A percentile compares a stretch with the other conserved stretches of the same genome.
phyloP scores from a whole-genome alignment of 192 early-diverging fungal genomes.

The Pilobolus umbonatus region DNA sequence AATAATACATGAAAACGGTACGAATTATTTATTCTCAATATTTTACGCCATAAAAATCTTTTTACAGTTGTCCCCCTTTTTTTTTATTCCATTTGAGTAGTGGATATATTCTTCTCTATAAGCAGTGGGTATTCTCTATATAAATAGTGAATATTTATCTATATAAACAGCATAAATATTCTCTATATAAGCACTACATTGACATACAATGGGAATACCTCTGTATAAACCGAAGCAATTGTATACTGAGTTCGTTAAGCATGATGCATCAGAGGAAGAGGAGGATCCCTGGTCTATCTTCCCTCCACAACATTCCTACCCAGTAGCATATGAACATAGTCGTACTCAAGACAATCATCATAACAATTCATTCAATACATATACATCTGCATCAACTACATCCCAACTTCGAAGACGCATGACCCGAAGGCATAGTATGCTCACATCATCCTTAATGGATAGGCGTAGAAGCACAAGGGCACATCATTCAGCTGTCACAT shows the following conservation, averaged over 20 bases:
- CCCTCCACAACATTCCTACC: background rate
- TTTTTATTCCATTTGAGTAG: too few relatives aligned
- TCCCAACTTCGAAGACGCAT: background rate
- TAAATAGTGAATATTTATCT: background rate
- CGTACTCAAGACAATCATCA: background rate
- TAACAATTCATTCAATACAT: background rate
- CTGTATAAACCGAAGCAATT: slow-evolving; percentile 11
- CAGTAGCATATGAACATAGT: too few relatives aligned
- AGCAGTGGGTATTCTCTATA: too few relatives aligned
- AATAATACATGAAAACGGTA: too few relatives aligned
- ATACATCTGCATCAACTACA: background rate
- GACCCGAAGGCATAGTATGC: slow-evolving; percentile 6
- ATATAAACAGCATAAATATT: too few relatives aligned
- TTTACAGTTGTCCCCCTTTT: background rate
- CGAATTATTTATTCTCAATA: background rate
- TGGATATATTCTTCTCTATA: too few relatives aligned
- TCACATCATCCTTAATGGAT: slow-evolving; percentile 4
- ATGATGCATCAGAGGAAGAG: background rate
- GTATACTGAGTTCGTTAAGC: background rate
- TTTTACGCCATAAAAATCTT: background rate
- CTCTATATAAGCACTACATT: background rate
- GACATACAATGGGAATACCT: slow-evolving; percentile 10
- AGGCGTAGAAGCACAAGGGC: background rate
- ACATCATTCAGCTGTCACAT: background rate
- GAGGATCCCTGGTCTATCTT: background rate